Base-by-base conservation (phyloP, 192 early-diverging fungal genomes). In the Glomus cerebriforme region DNA sequence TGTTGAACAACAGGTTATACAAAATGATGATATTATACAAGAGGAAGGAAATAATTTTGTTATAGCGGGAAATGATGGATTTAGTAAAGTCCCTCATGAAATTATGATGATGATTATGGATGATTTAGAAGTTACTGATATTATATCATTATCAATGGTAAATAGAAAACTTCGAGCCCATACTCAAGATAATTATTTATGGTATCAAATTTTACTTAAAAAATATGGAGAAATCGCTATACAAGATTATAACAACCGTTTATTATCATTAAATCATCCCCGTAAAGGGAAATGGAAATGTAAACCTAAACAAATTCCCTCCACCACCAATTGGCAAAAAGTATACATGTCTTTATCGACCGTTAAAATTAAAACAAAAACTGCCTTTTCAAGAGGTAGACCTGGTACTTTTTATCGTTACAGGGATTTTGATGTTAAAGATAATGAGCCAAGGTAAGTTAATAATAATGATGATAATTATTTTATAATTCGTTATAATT, bases 41-140 rank as follows among this genome's bases (percentile, higher is more conserved):
- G 17, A 54, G 19, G 49, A 54, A 54, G 49, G 6, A 27, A 63
- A 63, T 12, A 26, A 63, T 63, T 22, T 5, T 37, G 13, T 35
- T n/a, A 37, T 22, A 43, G 4, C 32, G 5, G 66, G 66, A 0
- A 39, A 47, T 17, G 43, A 71, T 71, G 69, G 69, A 27, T 71
- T 71, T 29, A 49, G 43, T 49, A 71, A 71, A 15, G n/a, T 71
- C 17, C 69, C 69, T 31, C 69, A 71, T 17, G 69, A 71, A 27
- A 24, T 71, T 49, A 71, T 71, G 69, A 47, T 71, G 43, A 47
- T n/a, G 43, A 71, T 71, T 49, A 71, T 71, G 69, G 15, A 49
- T 19, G n/a, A 49, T 49, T 49, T 71, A 26, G 43, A 71, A 29
- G 39, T 43, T 15, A 71, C 39, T 13, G 69, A 71, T 4, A 49